phyloP scores from a whole-genome alignment of 768 basidiomycete species.

The Lepiota brunneoincarnata region DNA sequence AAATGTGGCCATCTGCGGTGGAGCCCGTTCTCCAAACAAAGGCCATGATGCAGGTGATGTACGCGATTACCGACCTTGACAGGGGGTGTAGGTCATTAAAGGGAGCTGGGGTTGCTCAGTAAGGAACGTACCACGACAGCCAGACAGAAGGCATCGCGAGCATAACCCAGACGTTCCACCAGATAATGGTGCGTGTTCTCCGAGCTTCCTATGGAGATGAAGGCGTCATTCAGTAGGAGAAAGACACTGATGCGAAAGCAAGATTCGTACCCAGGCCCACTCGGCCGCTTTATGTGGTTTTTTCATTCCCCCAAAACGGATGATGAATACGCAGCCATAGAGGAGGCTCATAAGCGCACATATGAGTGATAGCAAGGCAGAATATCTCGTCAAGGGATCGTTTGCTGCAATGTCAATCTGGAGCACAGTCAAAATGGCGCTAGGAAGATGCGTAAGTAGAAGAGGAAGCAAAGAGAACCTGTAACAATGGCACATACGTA shows the following conservation, averaged over 20 bases:
- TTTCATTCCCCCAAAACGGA: constrained; percentile 63
- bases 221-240: not conserved
- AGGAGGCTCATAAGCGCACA: constrained; percentile 61
- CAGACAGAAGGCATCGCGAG: constrained; percentile 63
- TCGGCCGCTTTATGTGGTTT: constrained; percentile 61
- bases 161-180: constrained; percentile 69
- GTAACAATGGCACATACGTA: constrained; percentile 18
- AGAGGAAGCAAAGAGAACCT: not conserved
- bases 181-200: constrained; percentile 22
- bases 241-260: not conserved
- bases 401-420: constrained; percentile 37
- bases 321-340: constrained; percentile 64
- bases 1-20: constrained; percentile 22
- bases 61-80: constrained; percentile 56
- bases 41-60: constrained; percentile 52
- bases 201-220: constrained; percentile 46
- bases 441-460: constrained; percentile 10
- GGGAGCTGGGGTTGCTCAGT: not conserved
- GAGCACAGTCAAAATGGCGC: constrained; percentile 32
- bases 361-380: constrained; percentile 54
- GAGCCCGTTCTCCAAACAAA: constrained; percentile 59
- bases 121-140: constrained; percentile 53
- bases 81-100: not conserved
- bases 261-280: constrained; percentile 53
- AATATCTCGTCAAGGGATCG: constrained; percentile 55